Evolutionary conservation across 768 basidiomycete species (phyloP).

Genomic region (Solioccasus polychromus): DNA sequence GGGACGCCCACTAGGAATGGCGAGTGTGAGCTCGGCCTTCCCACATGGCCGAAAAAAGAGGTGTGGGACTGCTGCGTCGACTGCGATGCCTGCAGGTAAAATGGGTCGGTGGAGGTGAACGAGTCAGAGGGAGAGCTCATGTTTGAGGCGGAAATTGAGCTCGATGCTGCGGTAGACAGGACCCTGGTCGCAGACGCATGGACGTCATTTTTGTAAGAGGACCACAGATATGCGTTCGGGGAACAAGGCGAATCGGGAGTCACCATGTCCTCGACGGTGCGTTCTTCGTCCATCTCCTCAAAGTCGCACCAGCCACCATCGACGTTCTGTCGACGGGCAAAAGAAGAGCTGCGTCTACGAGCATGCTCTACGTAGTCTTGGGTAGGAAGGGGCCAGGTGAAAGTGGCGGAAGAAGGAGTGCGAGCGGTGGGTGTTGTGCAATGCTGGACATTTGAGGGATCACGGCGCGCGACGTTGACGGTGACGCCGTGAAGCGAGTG

Average conservation of each 20-base stretch:
- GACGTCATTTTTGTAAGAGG: slow-evolving; percentile 16
- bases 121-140: slow-evolving; percentile 23
- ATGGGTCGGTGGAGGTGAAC: slow-evolving; percentile 45
- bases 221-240: slow-evolving; percentile 22
- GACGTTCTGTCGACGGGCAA: slow-evolving; percentile 20
- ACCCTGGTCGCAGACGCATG: slow-evolving; percentile 17
- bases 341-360: slow-evolving; percentile 29
- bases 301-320: slow-evolving; percentile 30
- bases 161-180: slow-evolving; percentile 21
- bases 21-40: slow-evolving; percentile 37
- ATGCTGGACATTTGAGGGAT: slow-evolving; percentile 36
- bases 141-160: slow-evolving; percentile 11
- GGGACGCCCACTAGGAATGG: slow-evolving; percentile 35
- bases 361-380: slow-evolving; percentile 21
- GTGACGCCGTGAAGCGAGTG: slow-evolving; percentile 17
- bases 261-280: slow-evolving; percentile 46
- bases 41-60: slow-evolving; percentile 38
- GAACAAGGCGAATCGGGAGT: slow-evolving; percentile 31
- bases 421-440: slow-evolving; percentile 40
- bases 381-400: slow-evolving; percentile 28
- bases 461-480: slow-evolving; percentile 25
- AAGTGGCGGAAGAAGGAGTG: slow-evolving; percentile 31
- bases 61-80: slow-evolving; percentile 31
- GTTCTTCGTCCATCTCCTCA: slow-evolving; percentile 45
- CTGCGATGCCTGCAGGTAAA: slow-evolving; percentile 45